A percentile compares a stretch with the other conserved stretches of the same genome.
These are phyloP conservation scores for Larix kaempferi DNA, from an alignment of 75 land plant species.

Conservation along the genomic window DNA sequence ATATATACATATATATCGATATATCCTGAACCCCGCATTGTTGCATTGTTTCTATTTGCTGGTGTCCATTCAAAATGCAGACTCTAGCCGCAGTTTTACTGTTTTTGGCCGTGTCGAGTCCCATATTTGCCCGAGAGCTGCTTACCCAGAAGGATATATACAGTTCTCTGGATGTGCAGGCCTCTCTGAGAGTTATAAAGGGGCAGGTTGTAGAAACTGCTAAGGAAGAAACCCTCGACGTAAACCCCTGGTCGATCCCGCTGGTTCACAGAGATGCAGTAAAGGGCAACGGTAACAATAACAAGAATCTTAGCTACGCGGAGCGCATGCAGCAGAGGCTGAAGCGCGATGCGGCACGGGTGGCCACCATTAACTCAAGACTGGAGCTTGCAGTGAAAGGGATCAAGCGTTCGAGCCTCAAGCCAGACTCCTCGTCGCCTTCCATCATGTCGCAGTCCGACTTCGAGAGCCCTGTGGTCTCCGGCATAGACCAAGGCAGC, in stretches of 20 bases:
- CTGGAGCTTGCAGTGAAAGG: conserved; percentile 12
- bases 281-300: too few relatives aligned
- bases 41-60: too few relatives aligned
- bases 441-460: not conserved
- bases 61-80: too few relatives aligned
- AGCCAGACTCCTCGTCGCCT: not conserved
- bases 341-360: conserved; percentile 17
- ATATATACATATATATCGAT: too few relatives aligned
- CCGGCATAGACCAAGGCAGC: conserved; percentile 28
- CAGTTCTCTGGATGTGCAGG: not conserved
- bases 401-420: not conserved
- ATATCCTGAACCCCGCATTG: too few relatives aligned
- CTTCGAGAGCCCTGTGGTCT: conserved; percentile 18
- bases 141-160: too few relatives aligned
- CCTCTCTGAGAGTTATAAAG: not conserved
- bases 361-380: conserved; percentile 1
- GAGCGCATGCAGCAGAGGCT: not conserved
- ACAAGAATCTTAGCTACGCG: not conserved
- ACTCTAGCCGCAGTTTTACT: too few relatives aligned
- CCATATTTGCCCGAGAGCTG: too few relatives aligned
- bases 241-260: not conserved
- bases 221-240: not conserved
- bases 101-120: too few relatives aligned
- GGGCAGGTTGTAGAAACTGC: not conserved
- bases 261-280: conserved; percentile 1